phyloP scores from a whole-genome alignment of 306 rosid species.

The Biancaea sappan region DNA sequence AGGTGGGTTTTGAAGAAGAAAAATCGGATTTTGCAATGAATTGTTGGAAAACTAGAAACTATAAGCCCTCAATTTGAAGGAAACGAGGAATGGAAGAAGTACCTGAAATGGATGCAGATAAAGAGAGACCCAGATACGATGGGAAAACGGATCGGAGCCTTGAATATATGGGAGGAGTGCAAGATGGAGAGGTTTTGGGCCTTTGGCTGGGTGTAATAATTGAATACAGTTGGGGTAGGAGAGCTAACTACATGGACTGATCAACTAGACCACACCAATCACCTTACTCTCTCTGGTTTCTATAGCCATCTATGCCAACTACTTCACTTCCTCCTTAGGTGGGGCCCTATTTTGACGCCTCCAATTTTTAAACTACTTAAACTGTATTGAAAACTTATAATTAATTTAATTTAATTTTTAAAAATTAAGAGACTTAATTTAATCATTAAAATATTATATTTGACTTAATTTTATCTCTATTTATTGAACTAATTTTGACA shows the following conservation, averaged over 20 bases:
- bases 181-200: constrained; percentile 18
- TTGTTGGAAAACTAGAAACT: background rate
- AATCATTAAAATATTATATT: no score
- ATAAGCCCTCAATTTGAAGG: background rate
- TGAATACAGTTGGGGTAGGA: constrained; percentile 73
- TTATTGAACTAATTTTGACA: no score
- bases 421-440: no score
- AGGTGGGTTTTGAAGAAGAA: background rate
- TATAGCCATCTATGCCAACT: background rate
- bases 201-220: constrained; percentile 44
- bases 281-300: background rate
- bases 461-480: no score
- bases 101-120: constrained; percentile 25
- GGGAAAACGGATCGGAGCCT: background rate
- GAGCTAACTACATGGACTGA: constrained; percentile 47
- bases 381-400: no score
- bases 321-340: background rate
- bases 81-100: background rate
- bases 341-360: no score
- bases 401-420: no score
- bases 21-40: constrained; percentile 16
- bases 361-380: no score
- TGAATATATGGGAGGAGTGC: background rate
- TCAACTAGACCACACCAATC: constrained; percentile 32
- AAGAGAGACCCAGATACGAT: background rate